Conservation (phyloP, 352 stramenopile species). For the Albugo candida region DNA sequence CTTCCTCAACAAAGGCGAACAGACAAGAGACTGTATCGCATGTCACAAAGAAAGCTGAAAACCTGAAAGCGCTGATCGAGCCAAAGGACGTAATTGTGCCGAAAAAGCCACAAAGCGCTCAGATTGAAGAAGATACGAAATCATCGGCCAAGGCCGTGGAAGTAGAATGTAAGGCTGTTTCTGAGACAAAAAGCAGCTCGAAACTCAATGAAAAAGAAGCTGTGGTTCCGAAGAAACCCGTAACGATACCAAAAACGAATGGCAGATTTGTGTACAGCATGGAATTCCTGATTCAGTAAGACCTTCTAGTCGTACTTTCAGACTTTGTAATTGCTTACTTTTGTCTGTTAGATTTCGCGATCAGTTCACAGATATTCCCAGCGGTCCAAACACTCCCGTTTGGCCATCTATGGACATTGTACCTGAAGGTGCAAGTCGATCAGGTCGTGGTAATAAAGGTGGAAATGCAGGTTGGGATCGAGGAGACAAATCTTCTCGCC, state of each 20-base stretch:
- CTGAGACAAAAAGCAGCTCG: slow-evolving; percentile 2
- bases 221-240: slow-evolving; percentile 3
- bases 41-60: slow-evolving; percentile 8
- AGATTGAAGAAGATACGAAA: slow-evolving; percentile 1
- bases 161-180: not conserved
- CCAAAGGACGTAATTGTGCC: not conserved
- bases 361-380: slow-evolving; percentile 28
- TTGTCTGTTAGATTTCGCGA: slow-evolving; percentile 23
- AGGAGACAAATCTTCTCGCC: slow-evolving; percentile 17
- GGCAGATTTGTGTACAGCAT: slow-evolving; percentile 40
- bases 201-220: not conserved
- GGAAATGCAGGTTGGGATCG: slow-evolving; percentile 47
- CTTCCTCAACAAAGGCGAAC: slow-evolving; percentile 1
- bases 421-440: slow-evolving; percentile 27
- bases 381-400: slow-evolving; percentile 17
- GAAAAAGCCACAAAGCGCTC: not conserved
- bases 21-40: not conserved
- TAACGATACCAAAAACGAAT: slow-evolving; percentile 5
- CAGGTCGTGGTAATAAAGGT: slow-evolving; percentile 20
- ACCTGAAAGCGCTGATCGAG: slow-evolving; percentile 1
- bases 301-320: not conserved
- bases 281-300: slow-evolving; percentile 31
- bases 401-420: slow-evolving; percentile 55
- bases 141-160: slow-evolving; percentile 11
- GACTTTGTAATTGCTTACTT: not conserved